Base-by-base conservation (phyloP, 768 basidiomycete genomes). In the Piloderma croceum region DNA sequence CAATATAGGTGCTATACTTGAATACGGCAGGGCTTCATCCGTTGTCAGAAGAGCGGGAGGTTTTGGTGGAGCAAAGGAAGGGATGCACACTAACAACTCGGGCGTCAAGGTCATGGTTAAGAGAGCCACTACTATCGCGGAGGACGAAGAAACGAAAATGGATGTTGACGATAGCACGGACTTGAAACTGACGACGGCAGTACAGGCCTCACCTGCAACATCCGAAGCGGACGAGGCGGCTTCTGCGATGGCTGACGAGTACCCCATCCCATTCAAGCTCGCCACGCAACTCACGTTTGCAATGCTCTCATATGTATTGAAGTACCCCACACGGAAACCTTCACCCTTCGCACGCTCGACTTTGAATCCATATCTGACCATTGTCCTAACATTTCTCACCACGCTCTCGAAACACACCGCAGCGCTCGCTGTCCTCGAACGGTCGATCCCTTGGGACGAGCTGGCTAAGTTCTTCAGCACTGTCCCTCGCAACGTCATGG, bases 301-400 rank as follows among this genome's bases (percentile, higher is more conserved):
- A 0, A 81, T 90, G 65, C 74, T 99, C 9, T 73, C 78, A 2
- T 74, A 82, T 53, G 77, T 81, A 1, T 76, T 96, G 17, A 69
- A 70, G 38, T 69, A 73, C 34, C 82, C 83, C 1, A 73, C 65
- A 12, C 81, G 80, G 41, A 76, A 75, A 31, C 58, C 76, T 6
- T 81, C 74, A 27, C 77, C 60, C 18, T 83, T 71, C 57, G 68
- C 74, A 22, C 63, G 68, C 35, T 61, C 72, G 18, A 67, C 68
- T 31, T 60, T 90, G 5, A 96, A 93, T 53, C 89, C 96, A 0
- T 98, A 97, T 62, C 76, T 96, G 38, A 76, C 88, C 0, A 65
- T 90, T 44, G 57, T 94, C 33, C 71, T 97, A 38, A 98, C 94
- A 0, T 98, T 97, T 73, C 69, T 99, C 19, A 70, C 81, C 0